These are phyloP conservation scores for Flaveria brownii DNA, from an alignment of 129 eudicot genomes.

Conservation along the genomic window DNA sequence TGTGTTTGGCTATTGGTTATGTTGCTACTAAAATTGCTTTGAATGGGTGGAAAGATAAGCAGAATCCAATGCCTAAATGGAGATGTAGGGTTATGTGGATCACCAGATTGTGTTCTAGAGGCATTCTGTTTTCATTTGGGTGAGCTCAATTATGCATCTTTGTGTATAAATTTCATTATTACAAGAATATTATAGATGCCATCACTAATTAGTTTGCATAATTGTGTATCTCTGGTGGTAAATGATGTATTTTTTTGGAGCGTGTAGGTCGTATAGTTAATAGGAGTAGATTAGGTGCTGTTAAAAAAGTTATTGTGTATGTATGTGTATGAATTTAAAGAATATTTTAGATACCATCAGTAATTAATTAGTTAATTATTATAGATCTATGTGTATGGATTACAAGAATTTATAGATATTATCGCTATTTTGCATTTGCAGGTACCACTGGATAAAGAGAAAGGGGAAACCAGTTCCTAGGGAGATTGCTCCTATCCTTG, in stretches of 20 bases:
- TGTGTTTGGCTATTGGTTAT: conserved; percentile 66
- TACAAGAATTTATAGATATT: not conserved
- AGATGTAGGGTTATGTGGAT: conserved; percentile 86
- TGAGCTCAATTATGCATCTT: conserved; percentile 24
- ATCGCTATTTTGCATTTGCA: conserved; percentile 33
- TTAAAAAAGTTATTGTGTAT: no score
- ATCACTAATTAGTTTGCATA: not conserved
- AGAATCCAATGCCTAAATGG: conserved; percentile 92
- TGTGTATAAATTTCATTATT: not conserved
- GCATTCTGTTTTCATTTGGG: conserved; percentile 93
- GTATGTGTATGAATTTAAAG: not conserved
- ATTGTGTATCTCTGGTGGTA: no score
- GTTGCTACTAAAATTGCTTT: conserved; percentile 68
- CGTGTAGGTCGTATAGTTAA: no score
- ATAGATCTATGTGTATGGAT: not conserved
- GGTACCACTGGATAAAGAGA: conserved; percentile 93
- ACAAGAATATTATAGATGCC: not conserved
- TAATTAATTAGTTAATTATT: not conserved
- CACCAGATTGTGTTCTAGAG: conserved; percentile 68
- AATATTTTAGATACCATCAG: no score
- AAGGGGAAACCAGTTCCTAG: conserved; percentile 95
- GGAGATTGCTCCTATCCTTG: conserved; percentile 87
- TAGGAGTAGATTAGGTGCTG: no score
- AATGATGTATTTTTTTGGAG: no score
- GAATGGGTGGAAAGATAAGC: conserved; percentile 83